Evolutionary conservation across 78 protist species (phyloP).

Genomic region (Chrysochromulina parva): DNA sequence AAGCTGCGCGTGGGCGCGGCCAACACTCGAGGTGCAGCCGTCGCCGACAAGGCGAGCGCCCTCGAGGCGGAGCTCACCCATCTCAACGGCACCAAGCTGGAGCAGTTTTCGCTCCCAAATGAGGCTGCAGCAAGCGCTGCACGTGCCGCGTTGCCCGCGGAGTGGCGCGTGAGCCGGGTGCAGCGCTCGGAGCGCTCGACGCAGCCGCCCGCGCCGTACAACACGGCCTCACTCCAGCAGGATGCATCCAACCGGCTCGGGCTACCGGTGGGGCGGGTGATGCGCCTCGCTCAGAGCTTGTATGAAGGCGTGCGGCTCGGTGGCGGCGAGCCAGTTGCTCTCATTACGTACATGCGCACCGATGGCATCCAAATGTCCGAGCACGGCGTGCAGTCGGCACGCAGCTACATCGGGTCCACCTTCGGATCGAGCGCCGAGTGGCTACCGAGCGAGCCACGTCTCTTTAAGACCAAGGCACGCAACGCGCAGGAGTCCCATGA

Average conservation of each 20-base stretch:
- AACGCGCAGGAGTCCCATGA: constrained; percentile 50
- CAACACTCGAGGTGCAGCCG: neutral
- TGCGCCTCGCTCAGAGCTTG: neutral
- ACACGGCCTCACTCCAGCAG: constrained; percentile 46
- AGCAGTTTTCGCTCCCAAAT: no score
- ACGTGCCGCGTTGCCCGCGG: neutral
- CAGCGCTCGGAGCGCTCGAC: neutral
- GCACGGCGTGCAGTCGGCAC: neutral
- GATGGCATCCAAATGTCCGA: neutral
- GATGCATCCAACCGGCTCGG: neutral
- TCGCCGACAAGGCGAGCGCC: neutral
- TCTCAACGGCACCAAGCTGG: neutral
- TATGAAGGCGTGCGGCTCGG: constrained; percentile 8
- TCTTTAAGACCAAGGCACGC: neutral
- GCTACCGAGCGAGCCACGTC: neutral
- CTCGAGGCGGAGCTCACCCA: neutral
- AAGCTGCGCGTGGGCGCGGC: neutral
- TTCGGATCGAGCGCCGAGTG: neutral
- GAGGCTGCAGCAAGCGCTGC: no score
- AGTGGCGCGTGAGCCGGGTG: neutral
- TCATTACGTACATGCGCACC: constrained; percentile 53
- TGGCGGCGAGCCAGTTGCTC: neutral
- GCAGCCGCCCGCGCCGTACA: constrained; percentile 32
- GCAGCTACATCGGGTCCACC: neutral
- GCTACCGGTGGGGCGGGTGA: neutral